Evolutionary conservation across 805 yeast genomes (phyloP).

Genomic region (Yarrowia hollandica): DNA sequence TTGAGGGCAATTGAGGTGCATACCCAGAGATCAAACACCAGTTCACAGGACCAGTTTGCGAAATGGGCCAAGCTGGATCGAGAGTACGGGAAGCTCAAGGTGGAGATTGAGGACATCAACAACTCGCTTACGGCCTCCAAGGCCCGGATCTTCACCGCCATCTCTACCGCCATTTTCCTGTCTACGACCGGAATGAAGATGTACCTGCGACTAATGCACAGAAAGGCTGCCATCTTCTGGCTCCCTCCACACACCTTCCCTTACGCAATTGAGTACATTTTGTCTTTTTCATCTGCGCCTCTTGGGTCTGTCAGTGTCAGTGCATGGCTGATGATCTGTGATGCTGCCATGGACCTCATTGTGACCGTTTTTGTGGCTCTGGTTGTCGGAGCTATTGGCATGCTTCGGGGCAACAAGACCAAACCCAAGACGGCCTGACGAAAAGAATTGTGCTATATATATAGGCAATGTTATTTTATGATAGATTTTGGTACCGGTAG

Average conservation of each 20-base stretch:
- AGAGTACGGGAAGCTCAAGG: slow-evolving; percentile 56
- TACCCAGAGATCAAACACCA: slow-evolving; percentile 57
- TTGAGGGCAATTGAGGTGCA: slow-evolving; percentile 51
- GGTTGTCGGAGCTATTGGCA: neutral
- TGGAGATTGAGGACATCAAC: slow-evolving; percentile 49
- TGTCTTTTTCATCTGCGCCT: slow-evolving; percentile 66
- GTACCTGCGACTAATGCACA: slow-evolving; percentile 52
- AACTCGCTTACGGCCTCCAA: slow-evolving; percentile 40
- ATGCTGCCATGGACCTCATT: slow-evolving; percentile 35
- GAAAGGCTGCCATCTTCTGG: slow-evolving; percentile 57
- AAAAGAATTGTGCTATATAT: neutral
- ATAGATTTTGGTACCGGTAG: no score
- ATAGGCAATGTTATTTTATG: neutral
- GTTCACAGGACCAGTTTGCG: slow-evolving; percentile 94
- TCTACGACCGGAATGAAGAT: slow-evolving; percentile 47
- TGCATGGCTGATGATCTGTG: slow-evolving; percentile 51
- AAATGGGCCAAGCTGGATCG: slow-evolving; percentile 93
- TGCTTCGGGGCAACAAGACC: slow-evolving; percentile 16
- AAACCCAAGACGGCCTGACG: neutral
- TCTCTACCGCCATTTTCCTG: slow-evolving; percentile 44
- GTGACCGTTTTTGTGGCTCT: slow-evolving; percentile 5
- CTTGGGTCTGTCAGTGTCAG: slow-evolving; percentile 62
- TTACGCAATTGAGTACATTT: slow-evolving; percentile 50
- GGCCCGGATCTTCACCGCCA: slow-evolving; percentile 41
- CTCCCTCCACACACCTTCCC: slow-evolving; percentile 63